A percentile compares a stretch with the other conserved stretches of the same genome.
Conservation (phyloP, 2,329 filamentous ascomycete species). For the Akanthomyces lecanii region DNA sequence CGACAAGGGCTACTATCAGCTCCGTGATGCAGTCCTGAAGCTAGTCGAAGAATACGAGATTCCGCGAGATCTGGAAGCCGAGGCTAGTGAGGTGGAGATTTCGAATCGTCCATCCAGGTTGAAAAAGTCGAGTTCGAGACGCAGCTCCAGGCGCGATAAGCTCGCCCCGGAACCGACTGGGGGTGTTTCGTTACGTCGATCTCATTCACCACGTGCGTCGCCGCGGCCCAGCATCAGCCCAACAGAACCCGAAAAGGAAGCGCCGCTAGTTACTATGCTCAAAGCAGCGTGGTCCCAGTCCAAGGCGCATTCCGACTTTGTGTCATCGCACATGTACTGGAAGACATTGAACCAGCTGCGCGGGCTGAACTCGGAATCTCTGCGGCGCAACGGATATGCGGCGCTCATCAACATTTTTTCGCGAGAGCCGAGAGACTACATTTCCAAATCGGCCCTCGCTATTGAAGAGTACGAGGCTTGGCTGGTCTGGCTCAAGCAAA, state of each 20-base stretch:
- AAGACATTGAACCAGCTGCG: constrained; percentile 73
- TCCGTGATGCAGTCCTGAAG: constrained; percentile 76
- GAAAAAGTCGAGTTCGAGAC: constrained; percentile 58
- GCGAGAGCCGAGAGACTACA: constrained; percentile 64
- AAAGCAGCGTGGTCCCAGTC: constrained; percentile 73
- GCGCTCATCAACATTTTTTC: constrained; percentile 71
- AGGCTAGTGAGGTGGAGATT: constrained; percentile 58
- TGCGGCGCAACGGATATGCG: constrained; percentile 65
- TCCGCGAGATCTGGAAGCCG: constrained; percentile 59
- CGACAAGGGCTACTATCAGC: constrained; percentile 74
- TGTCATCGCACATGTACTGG: constrained; percentile 81
- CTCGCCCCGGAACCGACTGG: constrained; percentile 12
- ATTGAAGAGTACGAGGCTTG: constrained; percentile 77
- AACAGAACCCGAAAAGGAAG: constrained; percentile 30
- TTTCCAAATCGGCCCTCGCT: constrained; percentile 64
- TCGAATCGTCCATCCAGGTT: constrained; percentile 65
- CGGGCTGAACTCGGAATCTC: constrained; percentile 53
- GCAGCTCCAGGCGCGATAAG: constrained; percentile 27
- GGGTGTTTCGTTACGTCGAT: constrained; percentile 5
- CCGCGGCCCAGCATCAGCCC: not conserved
- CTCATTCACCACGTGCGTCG: not conserved
- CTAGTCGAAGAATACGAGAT: constrained; percentile 81
- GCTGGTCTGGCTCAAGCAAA: constrained; percentile 80
- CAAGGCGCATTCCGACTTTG: constrained; percentile 74
- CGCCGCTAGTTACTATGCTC: constrained; percentile 59